Conservation (phyloP, 148 eudicot species). For the Nepenthes gracilis region DNA sequence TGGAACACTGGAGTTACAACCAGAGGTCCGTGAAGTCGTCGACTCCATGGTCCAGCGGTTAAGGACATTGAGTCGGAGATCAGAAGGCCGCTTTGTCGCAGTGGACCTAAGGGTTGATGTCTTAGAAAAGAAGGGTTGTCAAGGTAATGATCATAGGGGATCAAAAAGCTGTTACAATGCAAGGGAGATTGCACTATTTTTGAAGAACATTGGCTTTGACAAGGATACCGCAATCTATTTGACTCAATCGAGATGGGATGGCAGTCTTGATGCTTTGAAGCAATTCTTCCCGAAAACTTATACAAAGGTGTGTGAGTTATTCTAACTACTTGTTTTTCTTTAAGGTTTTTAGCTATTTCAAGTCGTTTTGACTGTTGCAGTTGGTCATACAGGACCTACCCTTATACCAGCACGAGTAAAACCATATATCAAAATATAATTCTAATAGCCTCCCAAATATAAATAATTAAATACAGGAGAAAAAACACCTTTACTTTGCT, state of each 20-base stretch:
- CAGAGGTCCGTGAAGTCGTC: conserved; percentile 71
- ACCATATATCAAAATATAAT: too few species aligned
- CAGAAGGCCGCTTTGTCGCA: conserved; percentile 72
- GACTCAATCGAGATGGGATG: conserved; percentile 94
- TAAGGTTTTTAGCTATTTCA: conserved; percentile 2
- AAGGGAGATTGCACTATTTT: conserved; percentile 58
- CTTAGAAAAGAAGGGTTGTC: conserved; percentile 73
- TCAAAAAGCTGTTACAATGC: conserved; percentile 76
- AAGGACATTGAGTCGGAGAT: conserved; percentile 63
- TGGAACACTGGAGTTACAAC: conserved; percentile 61
- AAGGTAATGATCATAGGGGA: conserved; percentile 26
- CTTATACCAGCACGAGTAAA: too few species aligned
- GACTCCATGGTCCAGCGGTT: conserved; percentile 75
- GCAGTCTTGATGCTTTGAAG: conserved; percentile 66
- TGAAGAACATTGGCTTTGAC: conserved; percentile 62
- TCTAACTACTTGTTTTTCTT: background rate
- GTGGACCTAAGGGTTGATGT: conserved; percentile 79
- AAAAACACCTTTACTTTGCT: too few species aligned
- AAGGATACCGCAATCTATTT: conserved; percentile 79
- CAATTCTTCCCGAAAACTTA: conserved; percentile 92
- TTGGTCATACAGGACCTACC: too few species aligned
- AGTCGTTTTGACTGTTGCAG: background rate
- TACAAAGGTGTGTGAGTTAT: conserved; percentile 57
- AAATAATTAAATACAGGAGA: too few species aligned
- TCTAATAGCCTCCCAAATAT: too few species aligned